These are phyloP conservation scores for Pythium monospermum DNA, from an alignment of 352 stramenopile species.

Conservation along the genomic window DNA sequence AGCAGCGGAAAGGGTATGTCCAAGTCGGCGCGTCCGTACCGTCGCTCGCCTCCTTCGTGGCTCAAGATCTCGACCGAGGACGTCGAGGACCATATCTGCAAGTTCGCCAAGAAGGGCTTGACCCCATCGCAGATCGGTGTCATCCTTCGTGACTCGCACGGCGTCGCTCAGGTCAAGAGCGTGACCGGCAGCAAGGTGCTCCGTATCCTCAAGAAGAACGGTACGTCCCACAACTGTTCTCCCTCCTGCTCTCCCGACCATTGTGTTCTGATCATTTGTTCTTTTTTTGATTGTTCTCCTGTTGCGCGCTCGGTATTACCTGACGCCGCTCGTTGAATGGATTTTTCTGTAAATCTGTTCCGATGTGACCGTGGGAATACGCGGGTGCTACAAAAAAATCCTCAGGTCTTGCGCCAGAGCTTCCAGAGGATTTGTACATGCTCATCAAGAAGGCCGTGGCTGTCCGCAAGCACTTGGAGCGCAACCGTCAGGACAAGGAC, in stretches of 20 bases:
- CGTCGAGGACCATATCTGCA: constrained; percentile 99
- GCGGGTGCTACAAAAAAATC: constrained; percentile 51
- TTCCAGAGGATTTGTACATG: constrained; percentile 99
- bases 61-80: constrained; percentile 95
- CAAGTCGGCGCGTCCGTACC: constrained; percentile 98
- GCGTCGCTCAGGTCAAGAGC: constrained; percentile 98
- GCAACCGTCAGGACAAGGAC: constrained; percentile 99
- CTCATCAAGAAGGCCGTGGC: constrained; percentile 99
- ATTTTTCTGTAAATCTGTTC: constrained; percentile 12
- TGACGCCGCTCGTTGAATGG: constrained; percentile 44
- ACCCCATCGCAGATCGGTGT: constrained; percentile 98
- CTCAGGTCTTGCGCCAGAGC: constrained; percentile 95
- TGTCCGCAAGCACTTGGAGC: constrained; percentile 99
- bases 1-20: constrained; percentile 99
- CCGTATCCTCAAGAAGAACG: constrained; percentile 99
- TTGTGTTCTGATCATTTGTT: constrained; percentile 23
- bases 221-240: constrained; percentile 31
- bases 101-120: constrained; percentile 99
- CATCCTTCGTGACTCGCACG: constrained; percentile 99
- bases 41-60: constrained; percentile 98
- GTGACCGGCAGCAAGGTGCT: constrained; percentile 99
- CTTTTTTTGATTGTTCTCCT: constrained; percentile 3
- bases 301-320: constrained; percentile 68
- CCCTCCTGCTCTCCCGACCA: constrained; percentile 11
- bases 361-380: constrained; percentile 81